Evolutionary conservation across 331 rosid genomes (phyloP), one percentile per base, ranked within the genome.

Genomic region (Quercus phellos): DNA sequence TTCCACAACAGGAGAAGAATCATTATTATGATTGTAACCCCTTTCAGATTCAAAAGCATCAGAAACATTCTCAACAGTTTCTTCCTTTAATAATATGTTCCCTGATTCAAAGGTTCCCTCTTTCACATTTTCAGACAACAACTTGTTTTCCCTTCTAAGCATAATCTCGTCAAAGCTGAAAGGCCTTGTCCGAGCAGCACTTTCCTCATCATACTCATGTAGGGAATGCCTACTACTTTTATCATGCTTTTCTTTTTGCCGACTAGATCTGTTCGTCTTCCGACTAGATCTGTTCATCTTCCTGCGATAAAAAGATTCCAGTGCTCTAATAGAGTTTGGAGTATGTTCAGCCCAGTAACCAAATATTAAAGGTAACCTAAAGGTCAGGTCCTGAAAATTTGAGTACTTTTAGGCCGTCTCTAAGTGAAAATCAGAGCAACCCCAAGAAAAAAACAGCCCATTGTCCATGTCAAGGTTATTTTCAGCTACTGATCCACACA

Each of bases 141-240:
- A 87, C 79, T 85, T 93, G 74, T 78, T 82, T 79, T 72, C 86
- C 76, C 99, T 90, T 85, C 91, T 85, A 79, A 63, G 80, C 97
- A 95, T 88, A 79, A 91, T 93, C 83, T 95, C 96, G 72, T 91
- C 93, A 69, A 85, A 82, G 86, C 94, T 90, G 70, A 88, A 76
- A 38, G 99, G 96, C 91, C 99, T 88, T 59, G 99, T 95, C 70
- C 94, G 87, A 79, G 99, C 98, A 29, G 99, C 90, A 86, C 88
- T 90, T 71, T 82, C 96, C 75, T 90, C 92, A 73, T 81, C 89
- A 73, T 55, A 43, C 55, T 80, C 74, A 83, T 64, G 76, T 77
- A 29, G 64, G 55, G 88, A 81, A 79, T 68, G 80, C 80, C 59
- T 17, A 51, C 80, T 66, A 74, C 76, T 74, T 55, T 77, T 88